Evolutionary conservation across 192 early-diverging fungal species (phyloP).

Genomic region (Rhizophagus prolifer): DNA sequence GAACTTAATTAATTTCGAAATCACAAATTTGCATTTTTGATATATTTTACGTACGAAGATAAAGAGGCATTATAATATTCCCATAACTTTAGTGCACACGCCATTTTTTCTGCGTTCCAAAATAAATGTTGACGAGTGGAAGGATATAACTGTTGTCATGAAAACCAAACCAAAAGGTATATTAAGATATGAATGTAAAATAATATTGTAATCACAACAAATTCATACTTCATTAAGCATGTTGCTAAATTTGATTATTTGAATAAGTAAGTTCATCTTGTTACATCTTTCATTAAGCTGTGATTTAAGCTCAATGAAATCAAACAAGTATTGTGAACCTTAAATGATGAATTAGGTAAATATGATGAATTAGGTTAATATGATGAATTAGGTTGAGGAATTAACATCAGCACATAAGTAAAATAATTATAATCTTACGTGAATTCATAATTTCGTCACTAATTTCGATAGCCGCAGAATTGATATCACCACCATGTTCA

Average conservation of each 20-base stretch:
- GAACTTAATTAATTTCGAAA: background rate
- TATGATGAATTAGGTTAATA: background rate
- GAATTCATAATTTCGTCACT: constrained; percentile 33
- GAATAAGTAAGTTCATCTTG: constrained; percentile 4
- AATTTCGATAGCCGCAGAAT: constrained; percentile 20
- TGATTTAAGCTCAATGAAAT: constrained; percentile 15
- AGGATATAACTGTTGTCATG: background rate
- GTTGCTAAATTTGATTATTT: constrained; percentile 23
- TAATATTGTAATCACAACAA: background rate
- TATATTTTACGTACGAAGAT: background rate
- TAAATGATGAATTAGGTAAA: background rate
- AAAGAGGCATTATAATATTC: background rate
- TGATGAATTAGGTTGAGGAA: background rate
- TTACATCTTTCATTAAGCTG: constrained; percentile 26
- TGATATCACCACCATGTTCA: constrained; percentile 23
- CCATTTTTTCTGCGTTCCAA: constrained; percentile 31
- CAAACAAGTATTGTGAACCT: constrained; percentile 27
- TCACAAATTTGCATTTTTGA: background rate
- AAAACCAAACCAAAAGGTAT: background rate
- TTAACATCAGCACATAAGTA: background rate
- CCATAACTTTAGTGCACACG: constrained; percentile 16
- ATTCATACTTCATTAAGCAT: constrained; percentile 15
- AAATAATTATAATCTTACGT: constrained; percentile 1
- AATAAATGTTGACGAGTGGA: constrained; percentile 21
- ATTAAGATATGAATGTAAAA: background rate